A percentile compares a stretch with the other conserved stretches of the same genome.
Conservation (phyloP, 2,329 filamentous ascomycete genomes). For the Magnaporthales sp. region DNA sequence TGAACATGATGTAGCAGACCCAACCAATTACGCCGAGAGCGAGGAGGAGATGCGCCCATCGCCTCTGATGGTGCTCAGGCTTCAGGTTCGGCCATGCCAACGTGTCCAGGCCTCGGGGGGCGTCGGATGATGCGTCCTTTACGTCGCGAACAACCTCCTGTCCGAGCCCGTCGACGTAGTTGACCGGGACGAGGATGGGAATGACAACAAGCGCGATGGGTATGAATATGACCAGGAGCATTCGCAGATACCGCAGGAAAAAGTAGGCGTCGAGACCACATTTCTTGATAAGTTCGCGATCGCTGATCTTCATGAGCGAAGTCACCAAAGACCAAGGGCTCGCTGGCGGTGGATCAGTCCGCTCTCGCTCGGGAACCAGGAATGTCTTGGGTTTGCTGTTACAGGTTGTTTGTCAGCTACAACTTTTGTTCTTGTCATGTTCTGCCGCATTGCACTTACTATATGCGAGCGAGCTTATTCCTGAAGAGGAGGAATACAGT, state of each 20-base stretch:
- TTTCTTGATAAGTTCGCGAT: conserved; percentile 84
- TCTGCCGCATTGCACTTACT: conserved; percentile 44
- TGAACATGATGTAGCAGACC: conserved; percentile 80
- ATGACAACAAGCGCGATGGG: conserved; percentile 71
- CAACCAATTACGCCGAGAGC: conserved; percentile 72
- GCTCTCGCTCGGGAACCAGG: conserved; percentile 75
- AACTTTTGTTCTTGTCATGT: no score
- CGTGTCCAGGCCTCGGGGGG: conserved; percentile 57
- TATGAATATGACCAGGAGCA: conserved; percentile 81
- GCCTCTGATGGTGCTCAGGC: conserved; percentile 53
- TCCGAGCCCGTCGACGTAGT: conserved; percentile 63
- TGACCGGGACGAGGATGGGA: conserved; percentile 80
- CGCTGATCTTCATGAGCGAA: conserved; percentile 57
- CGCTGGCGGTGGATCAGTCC: conserved; percentile 63
- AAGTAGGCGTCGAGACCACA: conserved; percentile 96
- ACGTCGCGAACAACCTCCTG: conserved; percentile 35
- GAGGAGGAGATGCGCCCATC: conserved; percentile 78
- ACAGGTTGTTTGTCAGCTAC: neutral
- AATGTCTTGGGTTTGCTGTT: conserved; percentile 73
- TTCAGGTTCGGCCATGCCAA: conserved; percentile 84
- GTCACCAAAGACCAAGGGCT: conserved; percentile 42
- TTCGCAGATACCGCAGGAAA: conserved; percentile 78
- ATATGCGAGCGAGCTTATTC: conserved; percentile 73
- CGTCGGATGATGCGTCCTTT: conserved; percentile 9
- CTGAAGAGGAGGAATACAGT: conserved; percentile 68